Conservation (phyloP, 306 rosid genomes). For the Adenanthera pavonina region DNA sequence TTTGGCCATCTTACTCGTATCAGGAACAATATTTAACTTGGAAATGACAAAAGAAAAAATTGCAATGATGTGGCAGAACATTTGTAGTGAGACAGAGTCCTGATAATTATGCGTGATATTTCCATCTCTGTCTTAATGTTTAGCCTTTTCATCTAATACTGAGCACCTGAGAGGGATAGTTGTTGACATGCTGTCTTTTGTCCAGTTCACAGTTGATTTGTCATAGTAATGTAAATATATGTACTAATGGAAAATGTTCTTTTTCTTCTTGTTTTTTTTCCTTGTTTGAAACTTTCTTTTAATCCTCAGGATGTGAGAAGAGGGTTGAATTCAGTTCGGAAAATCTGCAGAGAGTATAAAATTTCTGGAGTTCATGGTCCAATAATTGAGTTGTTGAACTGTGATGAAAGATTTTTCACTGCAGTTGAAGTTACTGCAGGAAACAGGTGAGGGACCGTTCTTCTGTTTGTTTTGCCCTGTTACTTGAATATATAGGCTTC, state of each 20-base stretch:
- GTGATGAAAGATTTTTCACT: conserved; percentile 90
- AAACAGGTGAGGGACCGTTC: conserved; percentile 63
- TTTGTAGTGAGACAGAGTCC: background rate
- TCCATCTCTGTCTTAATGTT: conserved; percentile 3
- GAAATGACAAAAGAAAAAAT: conserved; percentile 21
- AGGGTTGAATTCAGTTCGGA: conserved; percentile 90
- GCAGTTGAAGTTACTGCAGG: conserved; percentile 99
- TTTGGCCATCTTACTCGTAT: background rate
- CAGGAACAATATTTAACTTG: conserved; percentile 3
- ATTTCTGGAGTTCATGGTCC: conserved; percentile 94
- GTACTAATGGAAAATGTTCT: conserved; percentile 1
- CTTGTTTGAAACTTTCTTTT: conserved; percentile 12
- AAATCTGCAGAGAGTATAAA: conserved; percentile 69
- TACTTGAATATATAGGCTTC: background rate
- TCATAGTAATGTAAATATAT: conserved; percentile 11
- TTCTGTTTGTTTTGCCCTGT: conserved; percentile 9
- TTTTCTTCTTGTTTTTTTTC: conserved; percentile 3
- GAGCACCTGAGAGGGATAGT: conserved; percentile 2
- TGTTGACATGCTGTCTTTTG: background rate
- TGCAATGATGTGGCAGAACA: background rate
- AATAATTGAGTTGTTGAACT: conserved; percentile 86
- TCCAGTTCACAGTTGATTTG: conserved; percentile 21
- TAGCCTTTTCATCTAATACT: conserved; percentile 1
- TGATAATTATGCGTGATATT: conserved; percentile 24
- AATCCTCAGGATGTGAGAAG: conserved; percentile 88